phyloP scores from a whole-genome alignment of 345 rosid species.

The Turnera subulata region DNA sequence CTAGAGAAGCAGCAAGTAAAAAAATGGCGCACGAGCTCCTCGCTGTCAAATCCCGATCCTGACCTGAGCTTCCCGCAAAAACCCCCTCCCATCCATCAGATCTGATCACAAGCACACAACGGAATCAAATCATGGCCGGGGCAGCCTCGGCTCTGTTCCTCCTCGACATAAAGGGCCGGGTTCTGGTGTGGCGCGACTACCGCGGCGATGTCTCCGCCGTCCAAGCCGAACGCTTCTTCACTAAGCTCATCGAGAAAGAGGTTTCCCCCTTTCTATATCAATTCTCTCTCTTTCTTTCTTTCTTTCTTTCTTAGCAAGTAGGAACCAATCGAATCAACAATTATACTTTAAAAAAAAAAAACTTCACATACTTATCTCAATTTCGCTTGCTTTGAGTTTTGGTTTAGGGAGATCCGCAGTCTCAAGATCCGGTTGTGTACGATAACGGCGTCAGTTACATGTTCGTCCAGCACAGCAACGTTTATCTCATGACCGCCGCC shows the following conservation, averaged over 20 bases:
- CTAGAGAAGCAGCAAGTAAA: no score
- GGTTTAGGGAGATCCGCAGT: conserved; percentile 96
- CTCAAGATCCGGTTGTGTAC: conserved; percentile 95
- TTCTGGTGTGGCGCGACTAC: conserved; percentile 94
- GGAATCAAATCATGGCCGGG: no score
- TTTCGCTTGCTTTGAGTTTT: not conserved
- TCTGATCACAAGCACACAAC: no score
- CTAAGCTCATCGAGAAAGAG: conserved; percentile 94
- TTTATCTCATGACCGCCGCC: conserved; percentile 85
- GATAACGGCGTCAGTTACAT: conserved; percentile 91
- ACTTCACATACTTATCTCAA: no score
- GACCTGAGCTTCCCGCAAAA: no score
- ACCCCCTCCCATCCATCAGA: conserved; percentile 1
- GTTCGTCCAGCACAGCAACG: conserved; percentile 90
- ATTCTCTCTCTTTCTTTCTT: not conserved
- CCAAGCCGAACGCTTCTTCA: conserved; percentile 91
- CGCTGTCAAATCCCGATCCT: not conserved
- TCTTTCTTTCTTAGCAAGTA: no score
- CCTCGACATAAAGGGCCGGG: conserved; percentile 89
- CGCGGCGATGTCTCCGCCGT: conserved; percentile 86
- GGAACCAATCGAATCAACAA: no score
- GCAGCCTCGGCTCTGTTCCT: conserved; percentile 93
- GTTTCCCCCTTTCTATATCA: conserved; percentile 21
- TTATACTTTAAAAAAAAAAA: no score
- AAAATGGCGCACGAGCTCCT: no score